Conservation (phyloP, 805 yeast genomes). For the Pichia kluyveri region DNA sequence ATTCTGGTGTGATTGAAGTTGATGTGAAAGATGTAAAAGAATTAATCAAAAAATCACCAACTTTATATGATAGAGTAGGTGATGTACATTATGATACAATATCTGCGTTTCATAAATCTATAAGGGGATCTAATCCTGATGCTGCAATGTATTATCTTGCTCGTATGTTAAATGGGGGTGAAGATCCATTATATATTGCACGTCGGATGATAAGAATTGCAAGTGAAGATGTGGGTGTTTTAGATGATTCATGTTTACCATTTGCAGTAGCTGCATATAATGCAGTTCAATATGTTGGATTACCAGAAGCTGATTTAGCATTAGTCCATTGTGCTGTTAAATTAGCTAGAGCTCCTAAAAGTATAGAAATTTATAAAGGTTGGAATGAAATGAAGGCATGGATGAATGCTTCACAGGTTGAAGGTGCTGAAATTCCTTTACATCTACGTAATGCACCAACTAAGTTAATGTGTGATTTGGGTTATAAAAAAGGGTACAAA, state of each 20-base stretch:
- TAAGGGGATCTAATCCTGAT: slow-evolving; percentile 83
- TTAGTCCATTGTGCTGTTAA: slow-evolving; percentile 92
- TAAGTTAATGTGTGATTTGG: slow-evolving; percentile 76
- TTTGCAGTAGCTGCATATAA: slow-evolving; percentile 81
- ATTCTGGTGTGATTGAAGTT: slow-evolving; percentile 26
- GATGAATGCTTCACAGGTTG: slow-evolving; percentile 49
- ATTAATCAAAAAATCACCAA: slow-evolving; percentile 40
- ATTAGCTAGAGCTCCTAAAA: slow-evolving; percentile 75
- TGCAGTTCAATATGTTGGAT: slow-evolving; percentile 81
- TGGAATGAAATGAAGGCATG: slow-evolving; percentile 57
- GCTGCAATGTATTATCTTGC: slow-evolving; percentile 84
- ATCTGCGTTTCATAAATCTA: slow-evolving; percentile 89
- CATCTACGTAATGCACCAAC: slow-evolving; percentile 97
- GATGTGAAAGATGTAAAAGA: slow-evolving; percentile 30
- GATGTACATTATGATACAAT: slow-evolving; percentile 93
- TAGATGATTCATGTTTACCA: slow-evolving; percentile 78
- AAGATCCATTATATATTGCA: slow-evolving; percentile 82
- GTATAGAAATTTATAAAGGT: slow-evolving; percentile 79
- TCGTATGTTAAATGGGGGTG: slow-evolving; percentile 88
- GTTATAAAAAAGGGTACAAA: slow-evolving; percentile 77
- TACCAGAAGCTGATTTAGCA: slow-evolving; percentile 89
- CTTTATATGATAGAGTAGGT: slow-evolving; percentile 76
- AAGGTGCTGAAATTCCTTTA: slow-evolving; percentile 59
- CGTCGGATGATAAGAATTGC: slow-evolving; percentile 92
- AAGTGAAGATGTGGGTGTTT: slow-evolving; percentile 84